These are phyloP conservation scores for Cladobotryum mycophilum DNA, from an alignment of 2,329 filamentous ascomycete genomes.

Conservation along the genomic window DNA sequence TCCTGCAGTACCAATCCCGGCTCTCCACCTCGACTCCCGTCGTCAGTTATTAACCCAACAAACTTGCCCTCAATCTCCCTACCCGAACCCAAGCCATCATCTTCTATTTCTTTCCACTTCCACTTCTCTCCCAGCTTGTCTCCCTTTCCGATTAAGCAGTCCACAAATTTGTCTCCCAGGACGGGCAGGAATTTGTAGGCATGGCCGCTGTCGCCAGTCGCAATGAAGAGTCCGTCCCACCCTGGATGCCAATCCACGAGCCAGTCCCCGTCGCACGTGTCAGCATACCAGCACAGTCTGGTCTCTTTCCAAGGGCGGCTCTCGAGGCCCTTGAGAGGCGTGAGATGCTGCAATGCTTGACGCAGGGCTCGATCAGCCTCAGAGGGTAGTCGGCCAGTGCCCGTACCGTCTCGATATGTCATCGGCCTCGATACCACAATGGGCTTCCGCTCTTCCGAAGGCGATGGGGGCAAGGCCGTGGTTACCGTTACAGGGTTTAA, in stretches of 20 bases:
- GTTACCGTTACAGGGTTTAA: slow-evolving; percentile 41
- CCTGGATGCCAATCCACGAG: slow-evolving; percentile 63
- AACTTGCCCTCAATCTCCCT: slow-evolving; percentile 31
- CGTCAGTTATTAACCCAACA: slow-evolving; percentile 40
- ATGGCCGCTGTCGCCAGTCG: slow-evolving; percentile 58
- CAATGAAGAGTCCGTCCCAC: slow-evolving; percentile 52
- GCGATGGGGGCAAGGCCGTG: slow-evolving; percentile 27
- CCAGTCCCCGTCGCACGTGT: slow-evolving; percentile 66
- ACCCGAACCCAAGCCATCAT: slow-evolving; percentile 32
- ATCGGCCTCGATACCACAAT: slow-evolving; percentile 31
- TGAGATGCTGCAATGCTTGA: slow-evolving; percentile 51
- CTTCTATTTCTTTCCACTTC: slow-evolving; percentile 58
- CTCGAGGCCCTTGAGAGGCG: slow-evolving; percentile 50
- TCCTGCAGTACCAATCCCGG: slow-evolving; percentile 41
- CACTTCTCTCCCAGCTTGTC: slow-evolving; percentile 51
- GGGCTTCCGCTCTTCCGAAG: slow-evolving; percentile 19
- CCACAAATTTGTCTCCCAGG: slow-evolving; percentile 55
- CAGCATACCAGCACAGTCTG: slow-evolving; percentile 69
- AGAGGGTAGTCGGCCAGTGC: slow-evolving; percentile 44
- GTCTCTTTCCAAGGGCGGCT: slow-evolving; percentile 56
- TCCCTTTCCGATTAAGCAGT: slow-evolving; percentile 43
- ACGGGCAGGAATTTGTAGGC: slow-evolving; percentile 65
- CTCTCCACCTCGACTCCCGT: slow-evolving; percentile 46
- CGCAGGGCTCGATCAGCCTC: slow-evolving; percentile 60
- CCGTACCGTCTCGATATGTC: slow-evolving; percentile 33